Evolutionary conservation across 495 filamentous ascomycete genomes (phyloP), one percentile per base, ranked within the genome.

Genomic region (Glarea lozoyensis): DNA sequence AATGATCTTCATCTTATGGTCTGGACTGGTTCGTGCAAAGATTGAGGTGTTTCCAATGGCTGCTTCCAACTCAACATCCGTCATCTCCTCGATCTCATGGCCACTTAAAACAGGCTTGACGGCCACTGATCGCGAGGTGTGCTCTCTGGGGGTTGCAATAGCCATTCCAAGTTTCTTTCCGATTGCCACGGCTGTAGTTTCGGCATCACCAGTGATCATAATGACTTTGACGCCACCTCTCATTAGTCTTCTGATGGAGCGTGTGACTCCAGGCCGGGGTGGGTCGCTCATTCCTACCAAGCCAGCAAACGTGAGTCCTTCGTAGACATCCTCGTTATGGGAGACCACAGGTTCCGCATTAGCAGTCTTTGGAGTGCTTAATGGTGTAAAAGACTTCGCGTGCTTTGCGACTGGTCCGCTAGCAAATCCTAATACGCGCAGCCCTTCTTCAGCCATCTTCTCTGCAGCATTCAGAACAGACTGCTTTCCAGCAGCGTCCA

Each of bases 1-100:
- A 47, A 98, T 81, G 57, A 98, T 97, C 59, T 95, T 96, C 71
- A 97, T 72, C 61, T 98, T 98, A 64, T 98, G 92, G 43, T 97
- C 92, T 2, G 92, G 92, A 50, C 85, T 94, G 11, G 93, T 96
- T 29, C 92, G 83, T 12, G 92, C 92, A 50, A 98, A 98, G 47
- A 97, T 92, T 3, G 86, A 86, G 1, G 88, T 90, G 36, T 84
- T 82, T 21, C 81, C 69, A 52, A 98, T 94, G 10, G 86, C 83
- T 35, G 86, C 73, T 2, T 84, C 72, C 20, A 98, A 73, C 46
- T 95, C 86, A 19, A 75, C 69, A 10, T 89, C 84, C 48, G 75
- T 82, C 90, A 98, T 93, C 35, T 66, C 73, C 50, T 98, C 93
- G 16, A 98, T 73, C 50, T 97, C 87, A 49, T 94, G 86, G 34